A percentile compares a stretch with the other conserved stretches of the same genome.
phyloP scores from a whole-genome alignment of 106 monocot genomes.

The Xerophyta viscosa region DNA sequence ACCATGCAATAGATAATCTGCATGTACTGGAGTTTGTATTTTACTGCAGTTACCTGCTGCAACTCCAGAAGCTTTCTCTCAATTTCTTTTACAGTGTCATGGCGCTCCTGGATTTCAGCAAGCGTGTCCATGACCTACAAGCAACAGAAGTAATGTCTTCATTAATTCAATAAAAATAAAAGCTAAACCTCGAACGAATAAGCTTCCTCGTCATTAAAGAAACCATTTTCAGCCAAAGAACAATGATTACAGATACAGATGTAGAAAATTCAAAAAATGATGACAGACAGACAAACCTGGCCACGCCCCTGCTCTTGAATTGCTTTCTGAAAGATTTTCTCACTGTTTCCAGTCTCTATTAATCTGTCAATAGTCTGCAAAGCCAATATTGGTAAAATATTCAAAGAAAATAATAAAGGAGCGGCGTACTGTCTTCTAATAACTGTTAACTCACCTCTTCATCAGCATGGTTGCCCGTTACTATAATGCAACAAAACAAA shows the following conservation, averaged over 20 bases:
- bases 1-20: no score
- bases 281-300: slow-evolving; percentile 40
- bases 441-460: slow-evolving; percentile 55
- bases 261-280: background rate
- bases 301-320: slow-evolving; percentile 92
- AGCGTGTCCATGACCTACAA: slow-evolving; percentile 86
- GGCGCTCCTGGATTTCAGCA: slow-evolving; percentile 96
- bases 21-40: no score
- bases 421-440: slow-evolving; percentile 1
- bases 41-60: slow-evolving; percentile 98
- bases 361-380: slow-evolving; percentile 82
- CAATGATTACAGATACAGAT: background rate
- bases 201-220: no score
- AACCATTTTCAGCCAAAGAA: no score
- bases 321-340: slow-evolving; percentile 92
- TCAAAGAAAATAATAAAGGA: slow-evolving; percentile 4
- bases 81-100: slow-evolving; percentile 82
- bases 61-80: slow-evolving; percentile 95
- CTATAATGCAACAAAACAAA: slow-evolving; percentile 28
- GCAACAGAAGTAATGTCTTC: background rate
- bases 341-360: slow-evolving; percentile 93
- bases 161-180: background rate
- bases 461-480: slow-evolving; percentile 86
- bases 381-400: background rate
- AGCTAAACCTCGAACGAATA: background rate